phyloP scores from a whole-genome alignment of 1,284 basidiomycete species.

The Gymnopus androsaceus region DNA sequence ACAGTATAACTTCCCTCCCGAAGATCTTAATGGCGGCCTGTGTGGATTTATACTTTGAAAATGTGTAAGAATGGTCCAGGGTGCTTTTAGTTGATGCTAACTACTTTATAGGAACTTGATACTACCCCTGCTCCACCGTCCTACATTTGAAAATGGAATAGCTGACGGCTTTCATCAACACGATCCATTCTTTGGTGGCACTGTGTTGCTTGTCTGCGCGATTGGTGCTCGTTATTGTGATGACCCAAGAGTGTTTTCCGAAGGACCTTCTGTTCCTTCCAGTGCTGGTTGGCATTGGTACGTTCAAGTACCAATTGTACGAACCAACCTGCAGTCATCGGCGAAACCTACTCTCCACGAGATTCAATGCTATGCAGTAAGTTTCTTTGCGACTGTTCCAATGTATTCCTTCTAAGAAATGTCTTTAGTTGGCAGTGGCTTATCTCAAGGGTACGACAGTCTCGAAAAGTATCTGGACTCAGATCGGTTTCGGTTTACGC shows the following conservation, averaged over 20 bases:
- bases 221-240: constrained; percentile 69
- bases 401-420: neutral
- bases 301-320: constrained; percentile 60
- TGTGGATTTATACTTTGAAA: constrained; percentile 69
- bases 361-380: constrained; percentile 60
- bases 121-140: constrained; percentile 77
- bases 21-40: constrained; percentile 63
- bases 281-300: constrained; percentile 75
- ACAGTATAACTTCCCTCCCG: constrained; percentile 53
- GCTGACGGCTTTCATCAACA: constrained; percentile 57
- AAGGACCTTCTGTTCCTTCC: constrained; percentile 48
- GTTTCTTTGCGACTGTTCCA: constrained; percentile 24
- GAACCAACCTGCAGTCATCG: constrained; percentile 53
- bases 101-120: no score
- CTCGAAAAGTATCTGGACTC: constrained; percentile 59
- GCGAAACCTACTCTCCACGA: constrained; percentile 63
- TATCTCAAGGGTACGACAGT: constrained; percentile 36
- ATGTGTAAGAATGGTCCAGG: no score
- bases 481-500: constrained; percentile 58
- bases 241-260: constrained; percentile 64
- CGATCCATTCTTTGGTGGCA: constrained; percentile 66
- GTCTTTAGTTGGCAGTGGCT: constrained; percentile 34
- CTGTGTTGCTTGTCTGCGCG: constrained; percentile 76
- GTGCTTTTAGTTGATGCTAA: no score
- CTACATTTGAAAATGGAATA: constrained; percentile 69